Conservation (phyloP, 1,284 basidiomycete species). For the Ceratobasidium sp. region DNA sequence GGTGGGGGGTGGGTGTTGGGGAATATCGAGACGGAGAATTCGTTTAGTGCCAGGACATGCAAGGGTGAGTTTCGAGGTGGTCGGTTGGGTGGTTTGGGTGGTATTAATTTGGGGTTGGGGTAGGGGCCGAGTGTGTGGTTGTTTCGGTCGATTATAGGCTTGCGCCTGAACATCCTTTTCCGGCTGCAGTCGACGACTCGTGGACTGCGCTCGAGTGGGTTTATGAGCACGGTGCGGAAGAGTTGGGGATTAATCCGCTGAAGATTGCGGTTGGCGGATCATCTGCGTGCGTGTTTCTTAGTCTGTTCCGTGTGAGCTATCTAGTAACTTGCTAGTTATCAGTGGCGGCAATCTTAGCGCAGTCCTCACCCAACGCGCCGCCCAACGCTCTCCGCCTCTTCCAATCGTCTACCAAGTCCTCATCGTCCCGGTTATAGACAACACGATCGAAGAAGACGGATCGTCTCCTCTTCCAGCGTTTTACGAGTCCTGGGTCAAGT, state of each 20-base stretch:
- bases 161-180: slow-evolving; percentile 75
- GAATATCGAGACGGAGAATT: slow-evolving; percentile 41
- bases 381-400: slow-evolving; percentile 58
- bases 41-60: slow-evolving; percentile 38
- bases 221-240: slow-evolving; percentile 54
- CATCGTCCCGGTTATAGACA: slow-evolving; percentile 75
- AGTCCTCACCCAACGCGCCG: slow-evolving; percentile 68
- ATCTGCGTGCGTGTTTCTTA: slow-evolving; percentile 62
- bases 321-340: neutral
- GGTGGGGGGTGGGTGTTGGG: slow-evolving; percentile 44
- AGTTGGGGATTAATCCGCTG: slow-evolving; percentile 55
- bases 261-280: slow-evolving; percentile 68
- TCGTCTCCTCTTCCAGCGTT: slow-evolving; percentile 47
- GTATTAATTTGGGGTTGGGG: neutral
- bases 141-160: slow-evolving; percentile 76
- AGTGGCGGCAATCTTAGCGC: slow-evolving; percentile 73
- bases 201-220: slow-evolving; percentile 72
- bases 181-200: slow-evolving; percentile 75
- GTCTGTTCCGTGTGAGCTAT: neutral
- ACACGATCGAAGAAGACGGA: slow-evolving; percentile 54
- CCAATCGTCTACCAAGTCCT: slow-evolving; percentile 69
- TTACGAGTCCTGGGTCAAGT: slow-evolving; percentile 62
- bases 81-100: neutral
- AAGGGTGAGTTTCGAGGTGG: neutral
- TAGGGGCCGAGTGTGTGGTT: slow-evolving; percentile 52